These are phyloP conservation scores for Mediolabrus comicus DNA, from an alignment of 108 stramenopile genomes.

Conservation along the genomic window DNA sequence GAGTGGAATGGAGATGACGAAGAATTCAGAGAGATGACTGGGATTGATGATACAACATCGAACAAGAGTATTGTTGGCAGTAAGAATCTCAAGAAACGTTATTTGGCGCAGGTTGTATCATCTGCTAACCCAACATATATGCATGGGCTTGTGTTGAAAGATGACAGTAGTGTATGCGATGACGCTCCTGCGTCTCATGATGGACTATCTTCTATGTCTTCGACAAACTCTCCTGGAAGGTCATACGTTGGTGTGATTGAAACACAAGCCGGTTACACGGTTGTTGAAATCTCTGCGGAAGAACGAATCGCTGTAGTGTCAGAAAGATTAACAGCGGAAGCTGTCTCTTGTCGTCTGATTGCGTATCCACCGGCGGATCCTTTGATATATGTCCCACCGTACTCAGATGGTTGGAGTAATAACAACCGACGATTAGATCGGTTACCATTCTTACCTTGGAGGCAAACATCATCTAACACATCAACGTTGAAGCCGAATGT, in stretches of 20 bases:
- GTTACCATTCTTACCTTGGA: slow-evolving; percentile 43
- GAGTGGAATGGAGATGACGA: slow-evolving; percentile 55
- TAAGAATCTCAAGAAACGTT: slow-evolving; percentile 60
- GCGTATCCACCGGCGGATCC: slow-evolving; percentile 83
- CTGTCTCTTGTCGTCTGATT: slow-evolving; percentile 78
- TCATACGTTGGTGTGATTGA: slow-evolving; percentile 81
- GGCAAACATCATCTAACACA: slow-evolving; percentile 8
- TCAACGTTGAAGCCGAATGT: neutral
- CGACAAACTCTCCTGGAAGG: slow-evolving; percentile 45
- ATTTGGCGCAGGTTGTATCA: slow-evolving; percentile 86
- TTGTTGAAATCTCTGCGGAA: slow-evolving; percentile 72
- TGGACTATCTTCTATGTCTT: neutral
- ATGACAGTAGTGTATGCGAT: slow-evolving; percentile 32
- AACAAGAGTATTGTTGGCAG: slow-evolving; percentile 8
- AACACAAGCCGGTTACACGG: slow-evolving; percentile 65
- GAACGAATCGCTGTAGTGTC: slow-evolving; percentile 72
- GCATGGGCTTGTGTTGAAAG: slow-evolving; percentile 74
- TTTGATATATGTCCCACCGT: slow-evolving; percentile 64
- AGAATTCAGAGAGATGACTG: slow-evolving; percentile 8
- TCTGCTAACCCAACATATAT: slow-evolving; percentile 91
- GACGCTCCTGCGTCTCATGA: slow-evolving; percentile 12
- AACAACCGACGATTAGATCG: slow-evolving; percentile 18
- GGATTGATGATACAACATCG: slow-evolving; percentile 3
- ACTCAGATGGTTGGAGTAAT: slow-evolving; percentile 16
- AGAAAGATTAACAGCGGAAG: slow-evolving; percentile 78